Evolutionary conservation across 1,284 basidiomycete genomes (phyloP).

Genomic region (Porodaedalea pini): DNA sequence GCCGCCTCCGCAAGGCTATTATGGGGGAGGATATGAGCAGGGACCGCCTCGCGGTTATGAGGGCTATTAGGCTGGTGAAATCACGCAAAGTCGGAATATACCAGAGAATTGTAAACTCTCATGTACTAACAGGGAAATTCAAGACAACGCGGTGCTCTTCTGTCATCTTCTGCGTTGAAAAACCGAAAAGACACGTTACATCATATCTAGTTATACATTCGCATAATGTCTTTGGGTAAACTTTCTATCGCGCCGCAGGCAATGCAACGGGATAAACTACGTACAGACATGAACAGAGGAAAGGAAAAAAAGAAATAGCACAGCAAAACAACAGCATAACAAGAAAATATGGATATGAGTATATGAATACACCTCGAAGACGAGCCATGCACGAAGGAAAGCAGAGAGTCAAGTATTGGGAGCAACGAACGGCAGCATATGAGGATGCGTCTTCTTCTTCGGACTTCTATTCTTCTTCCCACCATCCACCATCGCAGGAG

Average conservation of each 20-base stretch:
- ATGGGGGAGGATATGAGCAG: conserved; percentile 2
- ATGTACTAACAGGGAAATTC: too few species aligned
- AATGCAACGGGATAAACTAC: too few species aligned
- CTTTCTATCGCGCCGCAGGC: too few species aligned
- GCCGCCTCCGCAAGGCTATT: background rate
- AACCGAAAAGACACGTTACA: too few species aligned
- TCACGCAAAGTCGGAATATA: background rate
- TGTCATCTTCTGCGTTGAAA: too few species aligned
- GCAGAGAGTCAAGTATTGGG: conserved; percentile 3
- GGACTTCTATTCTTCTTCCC: conserved; percentile 8
- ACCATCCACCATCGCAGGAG: background rate
- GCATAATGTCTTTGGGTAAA: too few species aligned
- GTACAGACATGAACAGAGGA: too few species aligned
- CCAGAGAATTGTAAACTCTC: background rate
- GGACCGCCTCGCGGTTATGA: background rate
- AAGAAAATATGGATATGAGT: background rate
- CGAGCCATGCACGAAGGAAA: background rate
- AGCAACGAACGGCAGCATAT: background rate
- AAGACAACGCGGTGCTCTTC: too few species aligned
- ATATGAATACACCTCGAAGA: background rate
- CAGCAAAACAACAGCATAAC: conserved; percentile 1
- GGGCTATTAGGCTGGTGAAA: background rate
- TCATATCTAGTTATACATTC: too few species aligned
- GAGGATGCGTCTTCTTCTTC: conserved; percentile 11
- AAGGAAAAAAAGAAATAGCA: background rate